phyloP scores from a whole-genome alignment of 2,329 filamentous ascomycete species.

The Colletotrichum sp. region DNA sequence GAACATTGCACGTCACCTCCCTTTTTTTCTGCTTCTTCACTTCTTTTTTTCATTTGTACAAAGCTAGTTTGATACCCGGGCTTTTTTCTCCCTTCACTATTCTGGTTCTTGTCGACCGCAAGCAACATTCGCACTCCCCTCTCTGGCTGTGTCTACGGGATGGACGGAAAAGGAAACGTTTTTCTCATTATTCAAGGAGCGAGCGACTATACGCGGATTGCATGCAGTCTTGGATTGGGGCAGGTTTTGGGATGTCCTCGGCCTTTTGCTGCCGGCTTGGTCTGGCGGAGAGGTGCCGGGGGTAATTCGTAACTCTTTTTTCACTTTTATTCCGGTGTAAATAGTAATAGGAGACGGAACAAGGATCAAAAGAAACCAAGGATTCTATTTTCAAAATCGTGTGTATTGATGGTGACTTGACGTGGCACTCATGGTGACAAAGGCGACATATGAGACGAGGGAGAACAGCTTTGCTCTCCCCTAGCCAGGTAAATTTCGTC shows the following conservation, averaged over 20 bases:
- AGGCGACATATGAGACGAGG: neutral
- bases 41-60: constrained; percentile 5
- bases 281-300: neutral
- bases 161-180: neutral
- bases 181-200: neutral
- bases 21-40: neutral
- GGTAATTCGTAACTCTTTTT: neutral
- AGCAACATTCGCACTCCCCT: neutral
- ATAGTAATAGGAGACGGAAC: neutral
- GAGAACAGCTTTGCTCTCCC: neutral
- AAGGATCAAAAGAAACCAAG: neutral
- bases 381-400: neutral
- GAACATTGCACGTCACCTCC: neutral
- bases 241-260: neutral
- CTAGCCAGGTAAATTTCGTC: neutral
- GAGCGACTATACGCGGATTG: neutral
- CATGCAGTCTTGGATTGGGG: neutral
- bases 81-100: neutral
- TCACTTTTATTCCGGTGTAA: neutral
- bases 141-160: neutral
- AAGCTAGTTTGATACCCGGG: constrained; percentile 21
- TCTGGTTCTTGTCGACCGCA: neutral
- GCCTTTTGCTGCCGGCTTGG: neutral
- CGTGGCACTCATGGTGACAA: neutral
- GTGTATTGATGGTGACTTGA: neutral